phyloP scores from a whole-genome alignment of 345 rosid genomes.

The Kernera saxatilis region DNA sequence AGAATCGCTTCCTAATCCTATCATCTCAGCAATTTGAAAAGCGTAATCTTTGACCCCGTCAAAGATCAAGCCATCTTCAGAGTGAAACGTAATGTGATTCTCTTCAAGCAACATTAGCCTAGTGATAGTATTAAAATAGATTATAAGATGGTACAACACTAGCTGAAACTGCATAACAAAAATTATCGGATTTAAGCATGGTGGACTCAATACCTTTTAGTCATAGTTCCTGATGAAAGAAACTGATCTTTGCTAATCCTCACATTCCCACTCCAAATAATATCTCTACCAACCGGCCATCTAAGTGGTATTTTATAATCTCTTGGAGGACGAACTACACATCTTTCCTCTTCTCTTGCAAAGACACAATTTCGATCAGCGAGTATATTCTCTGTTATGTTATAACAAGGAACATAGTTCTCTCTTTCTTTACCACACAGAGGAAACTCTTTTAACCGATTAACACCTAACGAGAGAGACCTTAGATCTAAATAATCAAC shows the following conservation, averaged over 20 bases:
- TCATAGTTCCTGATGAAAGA: conserved; percentile 94
- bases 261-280: conserved; percentile 92
- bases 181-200: neutral
- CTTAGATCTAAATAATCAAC: conserved; percentile 72
- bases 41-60: conserved; percentile 93
- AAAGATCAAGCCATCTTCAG: conserved; percentile 75
- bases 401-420: conserved; percentile 84
- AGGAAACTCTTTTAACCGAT: conserved; percentile 53
- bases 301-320: conserved; percentile 84
- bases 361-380: conserved; percentile 79
- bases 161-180: conserved; percentile 5
- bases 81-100: conserved; percentile 91
- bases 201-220: conserved; percentile 56
- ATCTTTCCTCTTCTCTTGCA: conserved; percentile 39
- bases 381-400: conserved; percentile 60
- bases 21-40: conserved; percentile 91
- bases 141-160: neutral
- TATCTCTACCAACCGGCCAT: conserved; percentile 92
- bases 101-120: conserved; percentile 95
- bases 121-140: neutral
- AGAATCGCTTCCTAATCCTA: conserved; percentile 80
- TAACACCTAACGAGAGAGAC: conserved; percentile 54
- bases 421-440: conserved; percentile 88
- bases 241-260: conserved; percentile 88
- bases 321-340: conserved; percentile 85